Evolutionary conservation across 371 early-diverging fungal species (phyloP).

Genomic region (Basidiobolus heterosporus): DNA sequence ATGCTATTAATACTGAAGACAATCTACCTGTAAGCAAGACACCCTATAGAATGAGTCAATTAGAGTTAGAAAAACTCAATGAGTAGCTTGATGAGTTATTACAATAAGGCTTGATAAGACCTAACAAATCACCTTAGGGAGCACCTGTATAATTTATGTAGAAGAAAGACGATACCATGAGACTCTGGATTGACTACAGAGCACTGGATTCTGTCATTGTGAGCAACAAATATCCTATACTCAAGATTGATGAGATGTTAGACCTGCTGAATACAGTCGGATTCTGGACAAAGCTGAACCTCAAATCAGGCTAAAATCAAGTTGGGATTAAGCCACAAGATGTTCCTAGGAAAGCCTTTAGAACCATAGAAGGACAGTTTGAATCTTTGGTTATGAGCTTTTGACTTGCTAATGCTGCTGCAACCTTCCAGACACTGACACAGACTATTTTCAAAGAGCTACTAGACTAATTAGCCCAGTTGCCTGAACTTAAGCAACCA

Average conservation of each 20-base stretch:
- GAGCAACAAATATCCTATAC: conserved; percentile 17
- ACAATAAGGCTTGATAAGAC: conserved; percentile 5
- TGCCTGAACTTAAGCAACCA: conserved; percentile 8
- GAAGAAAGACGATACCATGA: conserved; percentile 5
- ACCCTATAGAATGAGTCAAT: conserved; percentile 11
- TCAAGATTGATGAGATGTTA: conserved; percentile 16
- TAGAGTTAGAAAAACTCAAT: conserved; percentile 11
- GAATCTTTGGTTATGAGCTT: conserved; percentile 21
- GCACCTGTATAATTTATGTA: conserved; percentile 6
- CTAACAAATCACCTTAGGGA: conserved; percentile 7
- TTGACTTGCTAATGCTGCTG: conserved; percentile 18
- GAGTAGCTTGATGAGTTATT: conserved; percentile 13
- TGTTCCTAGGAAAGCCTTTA: conserved; percentile 27
- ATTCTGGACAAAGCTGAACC: conserved; percentile 16
- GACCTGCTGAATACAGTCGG: conserved; percentile 8
- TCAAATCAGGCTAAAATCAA: conserved; percentile 18
- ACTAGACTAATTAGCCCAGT: conserved; percentile 5
- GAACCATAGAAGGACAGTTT: conserved; percentile 18
- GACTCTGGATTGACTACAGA: conserved; percentile 6
- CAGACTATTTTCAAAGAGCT: conserved; percentile 11
- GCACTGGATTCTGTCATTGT: conserved; percentile 17
- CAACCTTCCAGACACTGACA: conserved; percentile 17
- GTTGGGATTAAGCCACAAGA: conserved; percentile 11
- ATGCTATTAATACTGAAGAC: conserved; percentile 1
- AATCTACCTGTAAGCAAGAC: not conserved